Conservation (phyloP, 495 filamentous ascomycete species). For the Penicillium chermesinum region DNA sequence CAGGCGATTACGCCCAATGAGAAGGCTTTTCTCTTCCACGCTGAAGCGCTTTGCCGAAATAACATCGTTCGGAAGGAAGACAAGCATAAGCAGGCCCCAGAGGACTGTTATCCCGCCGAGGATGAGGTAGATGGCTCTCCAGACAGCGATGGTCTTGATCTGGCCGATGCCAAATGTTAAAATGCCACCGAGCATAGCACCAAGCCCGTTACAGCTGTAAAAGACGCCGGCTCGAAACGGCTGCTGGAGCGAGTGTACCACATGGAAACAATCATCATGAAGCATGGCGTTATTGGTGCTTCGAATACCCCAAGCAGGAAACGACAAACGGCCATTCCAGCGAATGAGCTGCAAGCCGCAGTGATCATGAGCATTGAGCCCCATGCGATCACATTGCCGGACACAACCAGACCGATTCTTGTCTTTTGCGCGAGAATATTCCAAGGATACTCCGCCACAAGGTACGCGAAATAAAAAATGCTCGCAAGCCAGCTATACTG, state of each 20-base stretch:
- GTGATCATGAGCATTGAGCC: constrained; percentile 38
- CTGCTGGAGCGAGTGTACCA: constrained; percentile 48
- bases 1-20: constrained; percentile 33
- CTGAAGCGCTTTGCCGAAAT: constrained; percentile 35
- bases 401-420: constrained; percentile 15
- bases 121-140: constrained; percentile 52
- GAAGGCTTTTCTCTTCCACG: constrained; percentile 34
- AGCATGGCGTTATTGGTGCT: constrained; percentile 39
- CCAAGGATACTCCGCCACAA: constrained; percentile 34
- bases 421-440: constrained; percentile 22
- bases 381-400: constrained; percentile 27
- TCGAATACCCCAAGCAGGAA: constrained; percentile 39
- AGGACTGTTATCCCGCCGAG: constrained; percentile 33
- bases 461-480: constrained; percentile 53
- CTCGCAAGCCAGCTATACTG: constrained; percentile 49
- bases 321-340: constrained; percentile 35
- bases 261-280: constrained; percentile 29
- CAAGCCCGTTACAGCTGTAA: constrained; percentile 56
- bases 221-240: constrained; percentile 55
- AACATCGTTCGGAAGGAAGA: constrained; percentile 43
- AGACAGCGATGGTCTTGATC: constrained; percentile 45
- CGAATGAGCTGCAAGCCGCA: constrained; percentile 28
- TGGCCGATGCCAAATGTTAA: constrained; percentile 56
- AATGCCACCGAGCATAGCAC: constrained; percentile 54
- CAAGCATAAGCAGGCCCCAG: constrained; percentile 36